A percentile compares a stretch with the other conserved stretches of the same genome.
Conservation (phyloP, 768 basidiomycete genomes). For the Suillus spraguei region DNA sequence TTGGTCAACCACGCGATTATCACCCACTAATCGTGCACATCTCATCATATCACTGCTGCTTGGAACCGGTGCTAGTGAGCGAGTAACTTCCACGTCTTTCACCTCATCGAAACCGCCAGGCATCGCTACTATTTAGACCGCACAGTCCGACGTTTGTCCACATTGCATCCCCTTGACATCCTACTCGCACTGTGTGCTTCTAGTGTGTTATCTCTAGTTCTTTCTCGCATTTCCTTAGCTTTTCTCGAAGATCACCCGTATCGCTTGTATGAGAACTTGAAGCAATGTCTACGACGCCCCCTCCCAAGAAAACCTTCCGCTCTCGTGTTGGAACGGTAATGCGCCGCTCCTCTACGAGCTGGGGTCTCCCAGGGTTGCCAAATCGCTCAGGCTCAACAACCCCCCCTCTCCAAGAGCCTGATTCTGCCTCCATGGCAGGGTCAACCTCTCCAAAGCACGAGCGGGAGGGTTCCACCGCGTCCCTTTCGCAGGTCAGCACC, state of each 20-base stretch:
- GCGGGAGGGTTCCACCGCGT: slow-evolving; percentile 29
- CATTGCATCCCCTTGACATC: slow-evolving; percentile 23
- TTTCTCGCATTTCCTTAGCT: slow-evolving; percentile 8
- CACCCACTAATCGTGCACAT: slow-evolving; percentile 33
- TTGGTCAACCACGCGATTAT: slow-evolving; percentile 36
- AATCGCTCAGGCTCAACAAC: slow-evolving; percentile 28
- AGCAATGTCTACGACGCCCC: slow-evolving; percentile 31
- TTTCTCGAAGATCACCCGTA: slow-evolving; percentile 1
- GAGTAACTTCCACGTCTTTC: slow-evolving; percentile 25
- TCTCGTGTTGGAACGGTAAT: slow-evolving; percentile 61
- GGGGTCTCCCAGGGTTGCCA: slow-evolving; percentile 43
- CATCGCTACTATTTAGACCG: slow-evolving; percentile 34
- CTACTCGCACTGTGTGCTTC: slow-evolving; percentile 15
- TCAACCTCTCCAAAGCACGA: slow-evolving; percentile 33
- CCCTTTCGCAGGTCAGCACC: slow-evolving; percentile 38
- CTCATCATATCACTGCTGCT: slow-evolving; percentile 32
- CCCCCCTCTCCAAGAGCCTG: slow-evolving; percentile 31
- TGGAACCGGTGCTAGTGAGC: slow-evolving; percentile 21
- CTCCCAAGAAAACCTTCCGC: slow-evolving; percentile 49
- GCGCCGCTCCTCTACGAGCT: slow-evolving; percentile 61
- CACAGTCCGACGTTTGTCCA: slow-evolving; percentile 22
- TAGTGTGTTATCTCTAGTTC: slow-evolving; percentile 12
- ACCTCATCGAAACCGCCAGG: slow-evolving; percentile 40
- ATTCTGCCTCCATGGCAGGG: slow-evolving; percentile 26
- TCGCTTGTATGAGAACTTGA: slow-evolving; percentile 18